A percentile compares a stretch with the other conserved stretches of the same genome.
Evolutionary conservation across 768 basidiomycete genomes (phyloP).

Genomic region (Lentinula aciculospora): DNA sequence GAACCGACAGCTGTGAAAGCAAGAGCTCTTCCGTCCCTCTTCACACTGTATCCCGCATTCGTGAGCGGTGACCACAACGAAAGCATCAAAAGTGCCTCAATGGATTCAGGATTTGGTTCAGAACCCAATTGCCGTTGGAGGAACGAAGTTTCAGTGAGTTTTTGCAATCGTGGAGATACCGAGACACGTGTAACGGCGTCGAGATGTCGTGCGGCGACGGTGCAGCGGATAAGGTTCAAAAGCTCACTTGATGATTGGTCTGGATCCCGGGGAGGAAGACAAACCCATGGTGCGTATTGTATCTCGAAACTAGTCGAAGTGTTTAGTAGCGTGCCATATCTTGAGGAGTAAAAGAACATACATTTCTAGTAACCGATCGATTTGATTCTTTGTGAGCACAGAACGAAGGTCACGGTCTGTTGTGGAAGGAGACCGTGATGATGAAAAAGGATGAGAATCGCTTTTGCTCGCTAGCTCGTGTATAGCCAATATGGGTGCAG

Average conservation of each 20-base stretch:
- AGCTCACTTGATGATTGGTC: constrained; percentile 19
- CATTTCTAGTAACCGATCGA: constrained; percentile 32
- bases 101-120: constrained; percentile 30
- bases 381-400: constrained; percentile 28
- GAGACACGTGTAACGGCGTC: constrained; percentile 24
- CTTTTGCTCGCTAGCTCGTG: constrained; percentile 29
- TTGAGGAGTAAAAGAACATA: constrained; percentile 13
- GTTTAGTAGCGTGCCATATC: background rate
- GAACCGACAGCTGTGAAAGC: constrained; percentile 39
- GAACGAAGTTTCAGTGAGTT: constrained; percentile 29
- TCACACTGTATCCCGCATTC: constrained; percentile 16
- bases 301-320: constrained; percentile 26
- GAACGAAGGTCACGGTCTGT: constrained; percentile 22
- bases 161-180: constrained; percentile 27
- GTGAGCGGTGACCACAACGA: constrained; percentile 35
- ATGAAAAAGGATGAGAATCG: constrained; percentile 12
- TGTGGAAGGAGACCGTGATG: constrained; percentile 12
- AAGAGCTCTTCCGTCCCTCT: constrained; percentile 31
- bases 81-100: constrained; percentile 31
- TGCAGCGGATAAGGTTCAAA: constrained; percentile 34
- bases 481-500: constrained; percentile 40
- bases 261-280: constrained; percentile 24
- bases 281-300: constrained; percentile 35
- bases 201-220: constrained; percentile 33
- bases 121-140: constrained; percentile 29